These are phyloP conservation scores for Fusarium illudens DNA, from an alignment of 2,329 filamentous ascomycete genomes.

Conservation along the genomic window DNA sequence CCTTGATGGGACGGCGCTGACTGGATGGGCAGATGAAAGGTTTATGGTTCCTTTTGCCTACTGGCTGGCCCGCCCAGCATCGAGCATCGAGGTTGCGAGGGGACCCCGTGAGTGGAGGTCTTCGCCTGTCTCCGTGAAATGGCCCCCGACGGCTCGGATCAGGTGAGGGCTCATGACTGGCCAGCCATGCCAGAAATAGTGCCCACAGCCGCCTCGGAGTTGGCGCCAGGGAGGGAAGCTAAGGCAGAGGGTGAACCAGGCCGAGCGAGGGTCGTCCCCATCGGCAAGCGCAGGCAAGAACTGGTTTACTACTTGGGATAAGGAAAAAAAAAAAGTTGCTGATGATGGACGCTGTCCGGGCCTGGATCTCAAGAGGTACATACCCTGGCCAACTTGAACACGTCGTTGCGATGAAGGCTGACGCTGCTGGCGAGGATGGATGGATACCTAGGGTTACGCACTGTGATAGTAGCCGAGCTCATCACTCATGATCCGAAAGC, in stretches of 20 bases:
- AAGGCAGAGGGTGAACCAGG: constrained; percentile 17
- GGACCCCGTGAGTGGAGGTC: constrained; percentile 29
- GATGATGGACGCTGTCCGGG: neutral
- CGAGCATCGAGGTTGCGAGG: constrained; percentile 6
- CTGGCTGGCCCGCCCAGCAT: neutral
- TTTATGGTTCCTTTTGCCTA: neutral
- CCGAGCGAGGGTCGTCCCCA: constrained; percentile 7
- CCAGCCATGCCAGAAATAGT: constrained; percentile 39
- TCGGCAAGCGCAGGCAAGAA: constrained; percentile 23
- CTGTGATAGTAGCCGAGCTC: neutral
- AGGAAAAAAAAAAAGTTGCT: neutral
- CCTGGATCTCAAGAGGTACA: neutral
- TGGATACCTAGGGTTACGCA: neutral
- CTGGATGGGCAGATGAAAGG: constrained; percentile 2
- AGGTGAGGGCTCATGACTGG: constrained; percentile 35
- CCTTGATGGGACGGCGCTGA: neutral
- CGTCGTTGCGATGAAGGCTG: neutral
- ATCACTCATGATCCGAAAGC: constrained; percentile 27
- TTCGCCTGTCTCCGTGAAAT: constrained; percentile 33
- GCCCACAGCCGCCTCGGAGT: constrained; percentile 39
- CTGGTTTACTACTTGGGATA: neutral
- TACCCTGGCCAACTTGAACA: neutral
- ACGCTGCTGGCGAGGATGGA: neutral
- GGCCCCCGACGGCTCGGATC: constrained; percentile 31
- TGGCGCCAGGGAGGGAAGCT: constrained; percentile 30